These are phyloP conservation scores for Crithidia sp. DNA, from an alignment of 208 protist genomes.

Conservation along the genomic window DNA sequence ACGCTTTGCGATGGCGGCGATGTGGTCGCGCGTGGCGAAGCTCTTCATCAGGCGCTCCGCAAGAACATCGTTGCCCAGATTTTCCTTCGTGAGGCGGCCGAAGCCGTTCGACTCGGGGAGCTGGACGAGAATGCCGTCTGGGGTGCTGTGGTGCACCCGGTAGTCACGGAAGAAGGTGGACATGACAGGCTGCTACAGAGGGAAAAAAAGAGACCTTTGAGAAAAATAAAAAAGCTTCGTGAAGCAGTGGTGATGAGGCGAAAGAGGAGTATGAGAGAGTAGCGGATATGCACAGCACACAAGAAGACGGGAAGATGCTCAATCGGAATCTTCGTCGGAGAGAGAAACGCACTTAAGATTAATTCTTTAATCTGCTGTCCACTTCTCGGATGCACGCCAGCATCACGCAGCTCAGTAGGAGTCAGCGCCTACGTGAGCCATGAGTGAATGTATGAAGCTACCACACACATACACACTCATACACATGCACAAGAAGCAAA, in stretches of 20 bases:
- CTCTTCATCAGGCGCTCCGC: constrained; percentile 70
- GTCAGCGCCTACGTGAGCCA: too few species aligned
- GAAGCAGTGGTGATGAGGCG: too few species aligned
- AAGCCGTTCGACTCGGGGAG: constrained; percentile 75
- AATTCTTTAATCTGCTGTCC: too few species aligned
- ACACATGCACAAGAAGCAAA: not conserved
- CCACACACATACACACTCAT: not conserved
- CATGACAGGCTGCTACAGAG: not conserved
- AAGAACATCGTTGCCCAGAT: constrained; percentile 71
- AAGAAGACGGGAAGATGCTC: not conserved
- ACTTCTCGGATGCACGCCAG: too few species aligned
- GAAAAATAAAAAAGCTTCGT: not conserved
- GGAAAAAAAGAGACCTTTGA: not conserved
- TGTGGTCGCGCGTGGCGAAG: constrained; percentile 57
- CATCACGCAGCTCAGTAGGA: too few species aligned
- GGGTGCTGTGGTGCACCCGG: constrained; percentile 77
- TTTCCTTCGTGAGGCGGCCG: constrained; percentile 70
- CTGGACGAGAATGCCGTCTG: constrained; percentile 80
- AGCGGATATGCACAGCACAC: not conserved
- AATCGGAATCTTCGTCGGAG: too few species aligned
- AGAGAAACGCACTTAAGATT: too few species aligned
- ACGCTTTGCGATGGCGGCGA: constrained; percentile 51
- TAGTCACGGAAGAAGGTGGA: constrained; percentile 59
- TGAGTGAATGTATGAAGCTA: too few species aligned
- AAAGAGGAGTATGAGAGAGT: too few species aligned